phyloP scores from a whole-genome alignment of 2,329 filamentous ascomycete species.

The Verticillium klebahnii region DNA sequence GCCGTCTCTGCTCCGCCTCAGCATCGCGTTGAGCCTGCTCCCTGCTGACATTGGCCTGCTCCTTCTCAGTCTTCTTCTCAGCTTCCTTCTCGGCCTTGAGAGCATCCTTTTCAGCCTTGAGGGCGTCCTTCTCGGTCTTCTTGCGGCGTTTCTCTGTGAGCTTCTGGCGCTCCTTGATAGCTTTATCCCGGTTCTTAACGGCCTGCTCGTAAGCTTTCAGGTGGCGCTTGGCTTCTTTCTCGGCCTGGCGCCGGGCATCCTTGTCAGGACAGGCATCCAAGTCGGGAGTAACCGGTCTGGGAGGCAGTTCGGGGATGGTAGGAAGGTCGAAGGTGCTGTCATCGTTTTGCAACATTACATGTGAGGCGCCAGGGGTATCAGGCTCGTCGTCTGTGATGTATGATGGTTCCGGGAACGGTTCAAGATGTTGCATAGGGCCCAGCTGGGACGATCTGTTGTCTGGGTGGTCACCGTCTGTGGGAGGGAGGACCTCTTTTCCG shows the following conservation, averaged over 20 bases:
- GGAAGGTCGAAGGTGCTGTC: slow-evolving; percentile 25
- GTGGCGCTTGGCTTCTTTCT: slow-evolving; percentile 60
- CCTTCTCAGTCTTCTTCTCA: slow-evolving; percentile 9
- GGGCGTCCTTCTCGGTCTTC: slow-evolving; percentile 35
- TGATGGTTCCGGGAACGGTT: not conserved
- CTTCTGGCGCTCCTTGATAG: slow-evolving; percentile 59
- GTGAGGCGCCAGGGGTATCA: not conserved
- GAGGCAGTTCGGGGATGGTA: slow-evolving; percentile 44
- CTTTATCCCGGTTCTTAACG: slow-evolving; percentile 61
- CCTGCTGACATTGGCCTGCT: slow-evolving; percentile 15
- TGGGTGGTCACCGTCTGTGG: not conserved
- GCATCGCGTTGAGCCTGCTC: slow-evolving; percentile 9
- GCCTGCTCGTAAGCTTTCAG: slow-evolving; percentile 63
- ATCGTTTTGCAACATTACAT: not conserved
- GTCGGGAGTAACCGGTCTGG: slow-evolving; percentile 51
- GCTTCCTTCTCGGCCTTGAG: slow-evolving; percentile 8
- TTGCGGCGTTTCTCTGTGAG: slow-evolving; percentile 49
- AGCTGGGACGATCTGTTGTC: not conserved
- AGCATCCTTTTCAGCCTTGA: slow-evolving; percentile 22
- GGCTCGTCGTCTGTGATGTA: not conserved
- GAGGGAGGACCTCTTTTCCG: not conserved
- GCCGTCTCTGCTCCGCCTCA: slow-evolving; percentile 4
- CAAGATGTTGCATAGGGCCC: not conserved
- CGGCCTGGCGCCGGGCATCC: slow-evolving; percentile 60
- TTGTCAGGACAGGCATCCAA: slow-evolving; percentile 57